Base-by-base conservation (phyloP, 257 asterid genomes). In the Capsicum baccatum region DNA sequence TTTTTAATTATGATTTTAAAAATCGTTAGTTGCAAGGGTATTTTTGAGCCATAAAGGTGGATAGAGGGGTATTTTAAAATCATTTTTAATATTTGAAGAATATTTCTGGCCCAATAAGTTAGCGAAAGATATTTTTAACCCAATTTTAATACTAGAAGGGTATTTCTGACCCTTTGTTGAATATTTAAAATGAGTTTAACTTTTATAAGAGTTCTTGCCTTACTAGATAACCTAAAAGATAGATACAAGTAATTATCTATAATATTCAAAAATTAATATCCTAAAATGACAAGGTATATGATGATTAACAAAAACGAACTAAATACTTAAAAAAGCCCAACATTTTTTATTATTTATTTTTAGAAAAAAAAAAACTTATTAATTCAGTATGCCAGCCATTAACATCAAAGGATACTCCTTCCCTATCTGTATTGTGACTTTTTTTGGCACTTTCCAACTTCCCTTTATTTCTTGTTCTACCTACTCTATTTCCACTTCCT, bases 371-470 rank as follows among this genome's bases (percentile, higher is more conserved):
- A 64, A 5, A 15, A 66, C 15, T 60, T n/a, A 60, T 60, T 67
- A 67, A 67, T 35, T 67, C 13, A 67, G 14, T 67, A 13, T 66
- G n/a, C 48, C 74, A 67, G 74, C 50, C 71, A 70, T 84, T 44
- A 84, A 62, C 70, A 58, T 62, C 39, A 47, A 52, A 44, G 14
- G 79, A 71, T 47, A 58, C 14, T 70, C 14, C 37, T 48, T 73
- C 37, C 76, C 81, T 73, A 81, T 74, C 82, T 81, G 16, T 11
- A 9, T 1, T 73, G 13, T 73, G 37, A 73, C 59, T 11, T 48
- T 79, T 83, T 60, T 59, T 84, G 80, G 81, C 79, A 79, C 55
- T 79, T 85, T 83, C 86, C 81, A 67, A 84, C 88, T 52, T 44
- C 44, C 48, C 71, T 39, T 44, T 64, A 39, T 47, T 6, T 67